phyloP scores from a whole-genome alignment of 768 basidiomycete genomes.

The Peribolospora baueri region DNA sequence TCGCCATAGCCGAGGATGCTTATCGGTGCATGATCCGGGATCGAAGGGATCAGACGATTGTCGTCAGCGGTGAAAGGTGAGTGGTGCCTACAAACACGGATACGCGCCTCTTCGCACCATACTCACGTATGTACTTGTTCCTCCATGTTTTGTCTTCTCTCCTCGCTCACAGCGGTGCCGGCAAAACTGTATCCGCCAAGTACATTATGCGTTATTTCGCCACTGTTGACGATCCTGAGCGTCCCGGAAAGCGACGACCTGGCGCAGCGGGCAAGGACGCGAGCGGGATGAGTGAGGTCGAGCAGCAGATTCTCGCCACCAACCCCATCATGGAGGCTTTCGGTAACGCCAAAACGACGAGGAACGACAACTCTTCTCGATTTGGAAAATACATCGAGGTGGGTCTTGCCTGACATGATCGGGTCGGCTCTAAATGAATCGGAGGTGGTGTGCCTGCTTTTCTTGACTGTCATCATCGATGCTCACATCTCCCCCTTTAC shows the following conservation, averaged over 20 bases:
- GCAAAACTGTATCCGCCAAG: slow-evolving; percentile 97
- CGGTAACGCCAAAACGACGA: slow-evolving; percentile 95
- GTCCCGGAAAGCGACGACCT: slow-evolving; percentile 18
- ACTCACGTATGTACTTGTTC: not conserved
- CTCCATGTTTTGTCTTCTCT: slow-evolving; percentile 7
- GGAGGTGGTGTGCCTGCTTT: not conserved
- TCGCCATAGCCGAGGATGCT: slow-evolving; percentile 97
- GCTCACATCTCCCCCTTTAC: not conserved
- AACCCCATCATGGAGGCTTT: slow-evolving; percentile 98
- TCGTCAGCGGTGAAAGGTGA: slow-evolving; percentile 91
- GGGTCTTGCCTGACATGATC: slow-evolving; percentile 12
- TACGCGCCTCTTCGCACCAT: not conserved
- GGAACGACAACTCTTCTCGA: slow-evolving; percentile 95
- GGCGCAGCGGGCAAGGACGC: slow-evolving; percentile 10
- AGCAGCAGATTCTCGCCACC: slow-evolving; percentile 92
- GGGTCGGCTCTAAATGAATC: not conserved
- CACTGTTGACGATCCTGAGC: slow-evolving; percentile 68
- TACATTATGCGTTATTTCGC: slow-evolving; percentile 99
- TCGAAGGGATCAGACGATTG: slow-evolving; percentile 88
- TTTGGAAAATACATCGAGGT: slow-evolving; percentile 99
- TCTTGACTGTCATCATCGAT: not conserved
- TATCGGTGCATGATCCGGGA: slow-evolving; percentile 91
- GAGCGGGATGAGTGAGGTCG: slow-evolving; percentile 52
- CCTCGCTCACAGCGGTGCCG: slow-evolving; percentile 52
- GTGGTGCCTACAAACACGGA: slow-evolving; percentile 8